Conservation (phyloP, 306 rosid genomes). For the Mimosa bimucronata region DNA sequence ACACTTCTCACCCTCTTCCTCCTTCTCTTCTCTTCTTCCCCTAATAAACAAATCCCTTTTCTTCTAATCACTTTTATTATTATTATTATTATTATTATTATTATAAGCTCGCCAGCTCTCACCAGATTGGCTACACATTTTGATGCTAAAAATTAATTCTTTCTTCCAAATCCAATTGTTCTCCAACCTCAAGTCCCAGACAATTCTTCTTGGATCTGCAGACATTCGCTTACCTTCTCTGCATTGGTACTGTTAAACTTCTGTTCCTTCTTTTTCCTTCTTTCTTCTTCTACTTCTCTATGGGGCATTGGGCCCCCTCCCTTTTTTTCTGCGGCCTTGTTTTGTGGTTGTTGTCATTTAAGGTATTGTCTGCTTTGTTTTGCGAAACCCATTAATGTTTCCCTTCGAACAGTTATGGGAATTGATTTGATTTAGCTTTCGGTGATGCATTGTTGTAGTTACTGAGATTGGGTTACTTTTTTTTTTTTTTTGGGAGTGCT, state of each 20-base stretch:
- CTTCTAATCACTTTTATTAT: background rate
- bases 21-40: slow-evolving; percentile 4
- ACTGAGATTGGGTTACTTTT: slow-evolving; percentile 33
- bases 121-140: slow-evolving; percentile 53
- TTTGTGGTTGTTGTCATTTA: slow-evolving; percentile 24
- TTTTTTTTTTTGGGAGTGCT: slow-evolving; percentile 9
- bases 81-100: background rate
- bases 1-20: slow-evolving; percentile 28
- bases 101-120: slow-evolving; percentile 37
- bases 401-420: slow-evolving; percentile 30
- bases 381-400: slow-evolving; percentile 46
- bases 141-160: slow-evolving; percentile 31
- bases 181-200: slow-evolving; percentile 8
- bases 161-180: slow-evolving; percentile 49
- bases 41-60: background rate
- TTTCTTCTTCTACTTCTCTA: background rate
- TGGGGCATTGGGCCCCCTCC: slow-evolving; percentile 33
- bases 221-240: slow-evolving; percentile 37
- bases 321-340: slow-evolving; percentile 35
- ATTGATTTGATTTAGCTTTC: slow-evolving; percentile 46
- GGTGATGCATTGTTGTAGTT: slow-evolving; percentile 36
- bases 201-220: slow-evolving; percentile 52
- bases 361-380: slow-evolving; percentile 47
- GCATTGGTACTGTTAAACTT: slow-evolving; percentile 46
- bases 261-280: background rate